Conservation (phyloP, 75 land plant genomes). For the Cryptomeria japonica region DNA sequence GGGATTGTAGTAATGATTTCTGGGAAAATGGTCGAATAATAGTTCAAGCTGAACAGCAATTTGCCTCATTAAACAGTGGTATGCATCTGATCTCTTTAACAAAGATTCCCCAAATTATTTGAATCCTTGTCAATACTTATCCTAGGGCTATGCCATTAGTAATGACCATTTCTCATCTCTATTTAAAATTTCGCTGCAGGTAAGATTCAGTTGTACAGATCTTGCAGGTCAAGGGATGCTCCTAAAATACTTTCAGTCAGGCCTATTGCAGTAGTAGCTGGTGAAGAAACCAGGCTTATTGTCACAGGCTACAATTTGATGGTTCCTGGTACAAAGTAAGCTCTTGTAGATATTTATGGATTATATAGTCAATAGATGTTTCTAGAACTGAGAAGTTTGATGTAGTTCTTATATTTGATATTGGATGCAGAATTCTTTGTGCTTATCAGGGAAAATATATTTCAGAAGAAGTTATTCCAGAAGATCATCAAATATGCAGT, state of each 20-base stretch:
- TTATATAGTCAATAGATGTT: not conserved
- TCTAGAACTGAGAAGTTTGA: not conserved
- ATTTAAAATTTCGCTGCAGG: constrained; percentile 20
- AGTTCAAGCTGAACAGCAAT: constrained; percentile 43
- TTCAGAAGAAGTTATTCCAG: constrained; percentile 14
- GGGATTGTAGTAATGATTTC: constrained; percentile 14
- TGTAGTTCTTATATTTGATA: not conserved
- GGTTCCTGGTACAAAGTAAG: constrained; percentile 40
- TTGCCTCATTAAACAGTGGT: constrained; percentile 36
- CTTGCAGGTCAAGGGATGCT: constrained; percentile 10
- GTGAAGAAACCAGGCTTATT: constrained; percentile 30
- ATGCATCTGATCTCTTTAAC: not conserved
- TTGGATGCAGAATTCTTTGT: constrained; percentile 33
- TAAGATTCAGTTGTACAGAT: constrained; percentile 14
- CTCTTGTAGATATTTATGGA: not conserved
- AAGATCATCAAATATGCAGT: constrained; percentile 10
- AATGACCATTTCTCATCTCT: constrained; percentile 3
- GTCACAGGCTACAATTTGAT: constrained; percentile 31
- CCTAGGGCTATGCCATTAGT: not conserved
- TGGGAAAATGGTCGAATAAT: constrained; percentile 47
- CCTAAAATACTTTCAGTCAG: constrained; percentile 33
- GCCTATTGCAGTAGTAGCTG: constrained; percentile 45
- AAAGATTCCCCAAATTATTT: not conserved
- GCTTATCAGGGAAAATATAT: constrained; percentile 31
- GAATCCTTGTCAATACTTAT: not conserved